Conservation (phyloP, 2,329 filamentous ascomycete species). For the Fusarium keratoplasticum region DNA sequence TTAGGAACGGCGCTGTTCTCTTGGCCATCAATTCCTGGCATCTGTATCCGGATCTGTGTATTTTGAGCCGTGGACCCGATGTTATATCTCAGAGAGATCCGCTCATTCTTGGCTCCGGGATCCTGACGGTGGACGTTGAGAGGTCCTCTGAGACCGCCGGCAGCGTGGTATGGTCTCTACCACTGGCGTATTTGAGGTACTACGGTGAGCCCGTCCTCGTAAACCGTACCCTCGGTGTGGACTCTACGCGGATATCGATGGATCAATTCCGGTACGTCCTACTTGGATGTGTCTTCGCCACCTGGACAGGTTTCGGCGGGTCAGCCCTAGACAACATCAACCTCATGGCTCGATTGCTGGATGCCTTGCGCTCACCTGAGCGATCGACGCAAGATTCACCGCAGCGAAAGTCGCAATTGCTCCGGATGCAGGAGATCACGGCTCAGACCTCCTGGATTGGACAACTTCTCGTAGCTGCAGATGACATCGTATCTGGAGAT, state of each 20-base stretch:
- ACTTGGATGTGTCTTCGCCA: background rate
- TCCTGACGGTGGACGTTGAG: background rate
- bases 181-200: background rate
- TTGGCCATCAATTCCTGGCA: background rate
- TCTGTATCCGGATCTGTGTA: background rate
- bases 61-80: background rate
- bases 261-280: background rate
- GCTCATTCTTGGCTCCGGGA: background rate
- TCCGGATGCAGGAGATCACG: background rate
- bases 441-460: background rate
- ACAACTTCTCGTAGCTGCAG: background rate
- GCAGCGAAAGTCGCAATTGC: background rate
- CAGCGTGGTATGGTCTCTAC: background rate
- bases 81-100: background rate
- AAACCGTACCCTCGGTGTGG: background rate
- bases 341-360: background rate
- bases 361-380: background rate
- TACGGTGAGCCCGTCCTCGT: background rate
- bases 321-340: background rate
- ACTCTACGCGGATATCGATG: background rate
- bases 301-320: background rate
- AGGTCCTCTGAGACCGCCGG: background rate
- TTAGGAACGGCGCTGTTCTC: background rate
- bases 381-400: background rate
- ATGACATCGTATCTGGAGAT: background rate